Evolutionary conservation across 345 rosid genomes (phyloP).

Genomic region (Eucalyptus urophylla): DNA sequence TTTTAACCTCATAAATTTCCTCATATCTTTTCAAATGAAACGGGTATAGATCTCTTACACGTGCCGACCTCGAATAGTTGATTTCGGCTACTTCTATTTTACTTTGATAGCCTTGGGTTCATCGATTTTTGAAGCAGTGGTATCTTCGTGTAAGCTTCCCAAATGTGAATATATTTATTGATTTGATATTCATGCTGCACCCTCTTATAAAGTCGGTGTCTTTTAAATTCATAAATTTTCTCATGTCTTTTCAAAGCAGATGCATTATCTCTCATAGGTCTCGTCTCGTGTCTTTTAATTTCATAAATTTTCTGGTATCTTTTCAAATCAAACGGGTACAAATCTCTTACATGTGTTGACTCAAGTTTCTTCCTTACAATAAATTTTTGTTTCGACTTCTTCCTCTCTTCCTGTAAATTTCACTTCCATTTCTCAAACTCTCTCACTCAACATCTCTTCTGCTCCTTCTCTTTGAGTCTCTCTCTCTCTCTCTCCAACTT

Average conservation of each 20-base stretch:
- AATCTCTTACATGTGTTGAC: fast-evolving
- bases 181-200: no score
- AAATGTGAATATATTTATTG: no score
- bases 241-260: no score
- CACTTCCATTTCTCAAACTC: neutral
- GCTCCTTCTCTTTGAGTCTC: neutral
- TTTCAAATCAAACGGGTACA: neutral
- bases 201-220: no score
- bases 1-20: neutral
- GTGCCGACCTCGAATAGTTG: no score
- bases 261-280: fast-evolving
- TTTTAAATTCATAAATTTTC: no score
- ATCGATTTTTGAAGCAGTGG: no score
- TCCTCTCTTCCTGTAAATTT: neutral
- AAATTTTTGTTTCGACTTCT: neutral
- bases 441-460: neutral
- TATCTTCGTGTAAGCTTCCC: no score
- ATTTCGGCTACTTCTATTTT: no score
- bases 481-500: neutral
- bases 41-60: no score
- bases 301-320: neutral
- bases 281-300: fast-evolving
- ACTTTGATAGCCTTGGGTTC: no score
- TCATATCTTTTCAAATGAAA: no score
- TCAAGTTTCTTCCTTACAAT: fast-evolving